A percentile compares a stretch with the other conserved stretches of the same genome.
These are phyloP conservation scores for Cyclocybe aegerita DNA, from an alignment of 768 basidiomycete species.

Conservation along the genomic window DNA sequence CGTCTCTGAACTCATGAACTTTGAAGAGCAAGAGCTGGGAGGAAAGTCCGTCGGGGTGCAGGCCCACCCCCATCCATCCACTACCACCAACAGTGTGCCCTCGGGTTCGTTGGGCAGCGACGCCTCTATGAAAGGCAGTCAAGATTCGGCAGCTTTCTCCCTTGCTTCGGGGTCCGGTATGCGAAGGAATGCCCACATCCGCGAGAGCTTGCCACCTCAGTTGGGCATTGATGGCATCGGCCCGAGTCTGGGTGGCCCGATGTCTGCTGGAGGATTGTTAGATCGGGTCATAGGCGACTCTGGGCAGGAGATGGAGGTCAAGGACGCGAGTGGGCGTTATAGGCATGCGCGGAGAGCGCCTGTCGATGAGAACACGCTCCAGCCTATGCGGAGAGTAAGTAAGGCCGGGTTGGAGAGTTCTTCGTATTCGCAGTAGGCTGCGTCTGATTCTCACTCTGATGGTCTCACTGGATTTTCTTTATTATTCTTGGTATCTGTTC, in stretches of 20 bases:
- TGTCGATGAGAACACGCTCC: conserved; percentile 83
- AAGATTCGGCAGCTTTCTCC: conserved; percentile 3
- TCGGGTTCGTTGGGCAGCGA: conserved; percentile 3
- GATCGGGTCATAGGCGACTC: conserved; percentile 58
- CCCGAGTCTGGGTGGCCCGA: conserved; percentile 27
- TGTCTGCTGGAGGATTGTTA: conserved; percentile 36
- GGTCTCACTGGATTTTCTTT: too few species aligned
- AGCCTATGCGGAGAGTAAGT: conserved; percentile 87
- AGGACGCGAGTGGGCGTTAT: conserved; percentile 82
- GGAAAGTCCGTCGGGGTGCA: conserved; percentile 72
- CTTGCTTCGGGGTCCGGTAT: conserved; percentile 26
- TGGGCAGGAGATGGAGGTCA: conserved; percentile 86
- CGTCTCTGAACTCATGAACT: conserved; percentile 95
- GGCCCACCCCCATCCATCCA: conserved; percentile 24
- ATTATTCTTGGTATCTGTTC: too few species aligned
- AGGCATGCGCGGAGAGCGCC: conserved; percentile 85
- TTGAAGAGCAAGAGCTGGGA: conserved; percentile 89
- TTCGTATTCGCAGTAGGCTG: conserved; percentile 18
- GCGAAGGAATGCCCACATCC: conserved; percentile 57
- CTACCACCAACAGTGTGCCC: too few species aligned
- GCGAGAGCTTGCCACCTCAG: conserved; percentile 74
- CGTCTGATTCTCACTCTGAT: too few species aligned
- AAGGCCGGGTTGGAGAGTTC: conserved; percentile 90
- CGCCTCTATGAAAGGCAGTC: too few species aligned
- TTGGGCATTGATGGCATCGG: conserved; percentile 31